A percentile compares a stretch with the other conserved stretches of the same genome.
Evolutionary conservation across 2,329 filamentous ascomycete genomes (phyloP).

Genomic region (Cytospora piceae): DNA sequence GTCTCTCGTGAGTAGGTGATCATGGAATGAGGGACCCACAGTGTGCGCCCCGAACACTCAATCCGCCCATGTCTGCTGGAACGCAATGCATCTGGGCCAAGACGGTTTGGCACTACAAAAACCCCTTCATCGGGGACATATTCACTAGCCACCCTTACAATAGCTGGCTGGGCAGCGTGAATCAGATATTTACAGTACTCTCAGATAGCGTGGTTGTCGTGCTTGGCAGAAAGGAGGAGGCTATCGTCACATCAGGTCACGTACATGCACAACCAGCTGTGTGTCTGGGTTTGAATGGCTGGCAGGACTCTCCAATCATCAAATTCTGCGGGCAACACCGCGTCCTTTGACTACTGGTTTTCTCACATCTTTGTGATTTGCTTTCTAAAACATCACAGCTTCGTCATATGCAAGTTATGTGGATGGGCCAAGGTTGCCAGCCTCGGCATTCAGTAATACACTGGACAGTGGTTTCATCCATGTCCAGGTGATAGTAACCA

Average conservation of each 20-base stretch:
- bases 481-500: background rate
- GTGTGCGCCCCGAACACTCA: too few relatives aligned
- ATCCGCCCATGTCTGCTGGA: too few relatives aligned
- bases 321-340: constrained; percentile 12
- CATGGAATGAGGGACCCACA: background rate
- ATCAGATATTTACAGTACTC: background rate
- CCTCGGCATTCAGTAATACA: background rate
- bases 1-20: too few relatives aligned
- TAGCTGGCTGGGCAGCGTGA: constrained; percentile 15
- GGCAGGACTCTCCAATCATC: constrained; percentile 5
- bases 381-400: constrained; percentile 6
- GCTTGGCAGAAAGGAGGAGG: background rate
- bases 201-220: background rate
- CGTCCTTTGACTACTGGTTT: constrained; percentile 13
- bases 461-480: background rate
- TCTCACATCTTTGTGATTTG: constrained; percentile 5
- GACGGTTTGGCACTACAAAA: background rate
- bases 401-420: background rate
- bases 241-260: background rate
- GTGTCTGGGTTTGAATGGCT: background rate
- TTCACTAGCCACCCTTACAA: background rate
- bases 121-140: background rate
- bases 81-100: background rate
- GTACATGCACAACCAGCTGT: background rate
- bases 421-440: background rate